A percentile compares a stretch with the other conserved stretches of the same genome.
phyloP scores from a whole-genome alignment of 1,284 basidiomycete species.

The Sporisorium graminicola region DNA sequence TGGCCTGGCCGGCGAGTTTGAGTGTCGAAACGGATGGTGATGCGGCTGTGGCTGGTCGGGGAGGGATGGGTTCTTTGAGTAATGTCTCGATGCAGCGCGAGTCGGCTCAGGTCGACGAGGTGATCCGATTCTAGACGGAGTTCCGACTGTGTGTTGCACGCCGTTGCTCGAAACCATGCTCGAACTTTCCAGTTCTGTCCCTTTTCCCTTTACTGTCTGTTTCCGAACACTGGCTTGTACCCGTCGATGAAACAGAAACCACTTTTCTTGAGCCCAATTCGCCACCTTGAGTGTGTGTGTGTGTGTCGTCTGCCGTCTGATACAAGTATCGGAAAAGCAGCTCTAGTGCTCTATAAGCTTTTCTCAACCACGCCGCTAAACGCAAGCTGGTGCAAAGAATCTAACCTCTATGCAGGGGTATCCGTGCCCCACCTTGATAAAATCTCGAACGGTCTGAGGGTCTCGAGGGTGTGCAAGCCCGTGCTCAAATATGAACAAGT shows the following conservation, averaged over 20 bases:
- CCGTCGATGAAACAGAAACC: background rate
- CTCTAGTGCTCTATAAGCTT: background rate
- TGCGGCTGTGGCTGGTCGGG: background rate
- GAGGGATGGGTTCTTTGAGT: conserved; percentile 5
- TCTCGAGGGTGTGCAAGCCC: background rate
- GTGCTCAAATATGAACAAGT: background rate
- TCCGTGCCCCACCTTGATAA: conserved; percentile 15
- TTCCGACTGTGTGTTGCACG: background rate
- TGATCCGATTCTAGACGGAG: conserved; percentile 26
- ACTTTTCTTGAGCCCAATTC: background rate
- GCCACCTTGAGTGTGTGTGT: background rate
- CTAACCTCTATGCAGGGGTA: conserved; percentile 5
- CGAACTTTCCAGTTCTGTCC: background rate
- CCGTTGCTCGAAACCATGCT: background rate
- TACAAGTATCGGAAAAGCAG: background rate
- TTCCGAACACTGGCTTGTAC: background rate
- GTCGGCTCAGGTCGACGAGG: conserved; percentile 22
- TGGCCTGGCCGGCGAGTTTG: conserved; percentile 2
- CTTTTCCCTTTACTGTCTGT: background rate
- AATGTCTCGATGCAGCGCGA: background rate
- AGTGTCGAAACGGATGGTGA: background rate
- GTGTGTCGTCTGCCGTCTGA: no score
- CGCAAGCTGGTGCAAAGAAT: background rate
- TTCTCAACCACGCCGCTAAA: background rate
- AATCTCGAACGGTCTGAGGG: background rate